These are phyloP conservation scores for Spiromastix sp. DNA, from an alignment of 2,329 filamentous ascomycete genomes.

Conservation along the genomic window DNA sequence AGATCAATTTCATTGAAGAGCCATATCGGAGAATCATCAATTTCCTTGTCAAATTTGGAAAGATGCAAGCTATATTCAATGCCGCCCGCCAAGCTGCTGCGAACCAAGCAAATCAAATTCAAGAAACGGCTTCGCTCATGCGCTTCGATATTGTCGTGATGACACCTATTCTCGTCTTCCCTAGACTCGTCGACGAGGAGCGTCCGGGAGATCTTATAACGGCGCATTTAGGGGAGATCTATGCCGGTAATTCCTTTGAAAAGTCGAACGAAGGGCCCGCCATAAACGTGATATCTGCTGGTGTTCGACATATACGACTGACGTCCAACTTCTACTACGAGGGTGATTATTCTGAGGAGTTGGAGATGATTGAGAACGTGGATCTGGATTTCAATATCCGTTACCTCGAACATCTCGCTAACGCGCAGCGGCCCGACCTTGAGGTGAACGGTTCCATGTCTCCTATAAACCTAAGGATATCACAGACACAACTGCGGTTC, in stretches of 20 bases:
- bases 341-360: conserved; percentile 62
- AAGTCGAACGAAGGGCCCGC: conserved; percentile 62
- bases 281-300: conserved; percentile 81
- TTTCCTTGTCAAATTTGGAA: conserved; percentile 96
- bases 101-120: conserved; percentile 84
- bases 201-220: conserved; percentile 72
- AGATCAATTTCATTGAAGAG: conserved; percentile 93
- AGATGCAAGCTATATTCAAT: conserved; percentile 99
- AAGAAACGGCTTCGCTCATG: conserved; percentile 80
- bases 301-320: conserved; percentile 82
- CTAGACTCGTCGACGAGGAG: conserved; percentile 61
- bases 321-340: conserved; percentile 83
- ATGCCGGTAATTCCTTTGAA: conserved; percentile 89
- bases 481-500: conserved; percentile 84
- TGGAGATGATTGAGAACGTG: conserved; percentile 95
- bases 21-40: conserved; percentile 97
- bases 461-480: conserved; percentile 80
- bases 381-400: conserved; percentile 88
- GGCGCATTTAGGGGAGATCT: conserved; percentile 93
- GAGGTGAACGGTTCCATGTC: conserved; percentile 90
- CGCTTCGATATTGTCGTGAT: conserved; percentile 90
- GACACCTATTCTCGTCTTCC: conserved; percentile 94
- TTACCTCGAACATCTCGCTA: conserved; percentile 74
- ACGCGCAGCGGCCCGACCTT: conserved; percentile 72
- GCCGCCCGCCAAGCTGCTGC: conserved; percentile 89